A percentile compares a stretch with the other conserved stretches of the same genome.
Conservation (phyloP, 2,329 filamentous ascomycete genomes). For the Lachnellula occidentalis region DNA sequence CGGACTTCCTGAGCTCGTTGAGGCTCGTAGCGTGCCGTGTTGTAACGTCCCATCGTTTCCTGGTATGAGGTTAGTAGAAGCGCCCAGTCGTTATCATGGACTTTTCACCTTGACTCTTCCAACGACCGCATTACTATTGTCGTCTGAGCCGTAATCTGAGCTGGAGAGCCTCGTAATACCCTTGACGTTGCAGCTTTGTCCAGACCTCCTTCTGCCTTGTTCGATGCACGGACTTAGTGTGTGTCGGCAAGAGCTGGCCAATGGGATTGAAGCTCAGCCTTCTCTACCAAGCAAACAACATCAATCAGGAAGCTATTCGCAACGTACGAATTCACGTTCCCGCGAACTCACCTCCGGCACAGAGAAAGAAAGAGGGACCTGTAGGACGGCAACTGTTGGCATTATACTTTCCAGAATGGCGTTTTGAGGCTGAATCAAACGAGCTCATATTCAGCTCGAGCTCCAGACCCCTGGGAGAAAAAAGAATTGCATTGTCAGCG, state of each 20-base stretch:
- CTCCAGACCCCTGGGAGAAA: background rate
- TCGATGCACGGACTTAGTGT: background rate
- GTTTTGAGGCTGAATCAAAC: background rate
- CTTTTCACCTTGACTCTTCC: slow-evolving; percentile 45
- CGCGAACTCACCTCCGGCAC: too few species aligned
- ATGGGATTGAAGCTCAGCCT: slow-evolving; percentile 7
- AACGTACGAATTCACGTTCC: background rate
- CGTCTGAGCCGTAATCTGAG: background rate
- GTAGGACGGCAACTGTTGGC: background rate
- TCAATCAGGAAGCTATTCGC: background rate
- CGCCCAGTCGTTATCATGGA: background rate
- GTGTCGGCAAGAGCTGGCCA: background rate
- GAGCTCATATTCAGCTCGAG: background rate
- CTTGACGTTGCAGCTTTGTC: background rate
- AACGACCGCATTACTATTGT: slow-evolving; percentile 46
- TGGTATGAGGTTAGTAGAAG: slow-evolving; percentile 33
- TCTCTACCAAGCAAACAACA: background rate
- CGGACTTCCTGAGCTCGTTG: slow-evolving; percentile 57
- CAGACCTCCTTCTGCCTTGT: background rate
- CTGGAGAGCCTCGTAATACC: background rate
- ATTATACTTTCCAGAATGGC: background rate
- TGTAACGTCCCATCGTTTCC: slow-evolving; percentile 63
- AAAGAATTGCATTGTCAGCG: background rate
- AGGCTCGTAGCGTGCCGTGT: slow-evolving; percentile 52
- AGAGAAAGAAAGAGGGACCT: background rate